Percentiles rank a stretch among this genome's conserved stretches.
These are phyloP conservation scores for Alternaria arborescens DNA, from an alignment of 2,329 filamentous ascomycete genomes.

Conservation along the genomic window DNA sequence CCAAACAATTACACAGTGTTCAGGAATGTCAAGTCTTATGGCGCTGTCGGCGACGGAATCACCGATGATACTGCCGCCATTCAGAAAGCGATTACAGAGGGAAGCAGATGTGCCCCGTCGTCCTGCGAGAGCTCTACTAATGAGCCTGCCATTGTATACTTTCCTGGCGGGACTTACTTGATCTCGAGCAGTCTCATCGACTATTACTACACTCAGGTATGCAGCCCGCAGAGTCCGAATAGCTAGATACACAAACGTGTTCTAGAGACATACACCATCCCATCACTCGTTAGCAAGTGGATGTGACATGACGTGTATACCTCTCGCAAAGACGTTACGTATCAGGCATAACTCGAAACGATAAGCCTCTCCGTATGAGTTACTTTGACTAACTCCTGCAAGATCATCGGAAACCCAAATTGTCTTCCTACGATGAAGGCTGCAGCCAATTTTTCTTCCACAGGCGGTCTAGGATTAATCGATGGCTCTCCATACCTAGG, in stretches of 20 bases:
- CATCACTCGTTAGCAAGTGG: neutral
- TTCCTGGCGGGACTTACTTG: conserved; percentile 66
- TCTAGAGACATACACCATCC: neutral
- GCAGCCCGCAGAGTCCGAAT: neutral
- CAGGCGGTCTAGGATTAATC: conserved; percentile 62
- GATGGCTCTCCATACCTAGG: conserved; percentile 63
- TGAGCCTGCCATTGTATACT: conserved; percentile 66
- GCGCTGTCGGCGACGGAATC: conserved; percentile 49
- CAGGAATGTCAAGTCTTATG: conserved; percentile 55
- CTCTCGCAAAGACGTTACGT: neutral
- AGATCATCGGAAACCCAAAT: conserved; percentile 67
- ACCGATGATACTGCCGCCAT: conserved; percentile 64
- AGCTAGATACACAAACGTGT: neutral
- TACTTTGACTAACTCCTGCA: conserved; percentile 8
- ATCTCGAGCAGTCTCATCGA: conserved; percentile 66
- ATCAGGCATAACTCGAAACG: neutral
- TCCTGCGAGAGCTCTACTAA: conserved; percentile 57
- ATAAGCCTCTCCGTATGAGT: neutral
- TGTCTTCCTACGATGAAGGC: conserved; percentile 65
- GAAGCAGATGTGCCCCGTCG: conserved; percentile 53
- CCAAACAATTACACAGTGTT: conserved; percentile 52
- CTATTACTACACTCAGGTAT: conserved; percentile 68
- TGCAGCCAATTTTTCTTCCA: conserved; percentile 57
- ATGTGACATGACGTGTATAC: neutral
- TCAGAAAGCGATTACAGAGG: conserved; percentile 53